Evolutionary conservation across 306 rosid species (phyloP), one percentile per base, ranked within the genome.

Genomic region (Fragaria vesca): DNA sequence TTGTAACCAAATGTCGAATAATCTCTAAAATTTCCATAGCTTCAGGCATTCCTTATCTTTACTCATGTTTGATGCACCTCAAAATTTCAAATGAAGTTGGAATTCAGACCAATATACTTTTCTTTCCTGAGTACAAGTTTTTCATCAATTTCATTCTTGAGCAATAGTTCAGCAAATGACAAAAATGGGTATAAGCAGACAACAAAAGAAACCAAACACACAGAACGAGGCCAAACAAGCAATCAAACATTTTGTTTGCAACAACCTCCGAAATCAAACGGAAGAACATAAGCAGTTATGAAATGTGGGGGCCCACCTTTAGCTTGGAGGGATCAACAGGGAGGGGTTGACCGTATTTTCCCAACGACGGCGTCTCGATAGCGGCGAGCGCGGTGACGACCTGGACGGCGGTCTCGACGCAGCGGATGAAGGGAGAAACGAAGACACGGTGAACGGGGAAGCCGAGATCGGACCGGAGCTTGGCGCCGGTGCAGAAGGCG

Each of bases 391-490:
- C 96, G 32, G 85, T 18, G 77, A 93, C 71, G 54, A 81, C 97
- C 72, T 89, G 84, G 8, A 71, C 71, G 51, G 98, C 97, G 69
- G 98, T 95, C 79, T 95, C 90, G 52, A 95, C 72, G 82, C 98
- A 95, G 34, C 98, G 98, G 74, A 89, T 77, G 77, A 95, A 95
- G 5, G 99, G 99, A 12, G 99, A 95, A 21, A 95, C 97, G 74
- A 89, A 87, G 66, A 88, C 89, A 17, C 97, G 91, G 65, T 91
- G 84, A 40, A 91, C 42, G 1, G 91, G 88, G 83, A 86, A 89
- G 0, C 79, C 84, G 76, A 88, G 85, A 21, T 38, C 11, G 66
- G 46, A 21, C 2, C 90, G 87, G 80, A 95, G 83, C 65, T 77
- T 78, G 72, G 81, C 89, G 72, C 97, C 98, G 20, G 86, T 83